Evolutionary conservation across 192 early-diverging fungal genomes (phyloP), one percentile per base, ranked within the genome.

Genomic region (Haplosporangium gracile): DNA sequence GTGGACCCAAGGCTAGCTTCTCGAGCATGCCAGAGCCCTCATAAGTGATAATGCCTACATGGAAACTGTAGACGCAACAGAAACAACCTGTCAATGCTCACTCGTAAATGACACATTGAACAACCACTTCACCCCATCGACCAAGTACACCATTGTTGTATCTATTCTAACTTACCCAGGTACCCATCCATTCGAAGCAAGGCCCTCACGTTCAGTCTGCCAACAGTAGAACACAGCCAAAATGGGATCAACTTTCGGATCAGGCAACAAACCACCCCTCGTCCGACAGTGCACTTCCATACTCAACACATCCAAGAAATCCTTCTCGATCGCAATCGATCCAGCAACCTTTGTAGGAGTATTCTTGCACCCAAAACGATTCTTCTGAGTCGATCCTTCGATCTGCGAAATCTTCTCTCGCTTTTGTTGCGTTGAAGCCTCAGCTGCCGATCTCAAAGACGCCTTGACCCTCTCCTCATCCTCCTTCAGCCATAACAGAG

Each of bases 241-340:
- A 0, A 99, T 83, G 4, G 90, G 80, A 79, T 98, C 95, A 11
- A 85, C 29, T 40, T 79, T 84, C 22, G 97, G 96, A 89, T 97
- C 92, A 0, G 97, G 96, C 3, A 93, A 71, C 65, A 93, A 68
- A 0, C 89, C 79, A 2, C 83, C 91, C 10, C 92, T 80, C 1
- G 90, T 89, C 68, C 75, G 75, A 88, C 90, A 91, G 82, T 94
- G 92, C 4, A 96, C 75, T 78, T 97, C 96, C 36, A 94, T 39
- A 76, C 94, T 95, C 53, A 97, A 65, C 0, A 92, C 49, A 36
- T 92, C 89, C 57, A 92, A 43, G 26, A 91, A 77, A 9, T 94
- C 79, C 60, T 91, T 89, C 63, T 89, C 86, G 8, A 82, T 77
- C 7, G 85, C 83, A 29, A 83, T 72, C 8, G 90, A 79, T 7